phyloP scores from a whole-genome alignment of 2,329 filamentous ascomycete genomes.

The Sclerotinia glacialis region DNA sequence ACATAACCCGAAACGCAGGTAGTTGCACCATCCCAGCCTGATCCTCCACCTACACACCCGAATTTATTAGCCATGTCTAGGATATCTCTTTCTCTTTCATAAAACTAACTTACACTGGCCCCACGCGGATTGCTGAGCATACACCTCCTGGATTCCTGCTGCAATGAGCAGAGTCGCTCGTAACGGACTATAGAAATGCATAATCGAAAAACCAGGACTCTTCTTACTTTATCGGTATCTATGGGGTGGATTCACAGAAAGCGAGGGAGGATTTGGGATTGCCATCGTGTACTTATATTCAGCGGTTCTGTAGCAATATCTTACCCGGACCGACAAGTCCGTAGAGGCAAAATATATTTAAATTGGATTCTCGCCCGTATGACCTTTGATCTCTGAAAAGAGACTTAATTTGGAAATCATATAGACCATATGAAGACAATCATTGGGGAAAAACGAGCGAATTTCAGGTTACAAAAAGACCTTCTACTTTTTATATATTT shows the following conservation, averaged over 20 bases:
- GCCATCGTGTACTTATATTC: neutral
- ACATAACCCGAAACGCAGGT: conserved; percentile 34
- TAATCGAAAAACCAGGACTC: neutral
- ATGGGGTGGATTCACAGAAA: neutral
- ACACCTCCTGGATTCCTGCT: conserved; percentile 17
- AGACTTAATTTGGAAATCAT: neutral
- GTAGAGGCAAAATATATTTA: conserved; percentile 13
- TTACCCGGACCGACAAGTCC: conserved; percentile 11
- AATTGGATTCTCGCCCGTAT: conserved; percentile 1
- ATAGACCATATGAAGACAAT: neutral
- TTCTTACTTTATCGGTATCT: neutral
- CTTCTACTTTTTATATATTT: neutral
- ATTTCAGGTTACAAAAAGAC: accelerated
- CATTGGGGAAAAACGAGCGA: too few relatives aligned
- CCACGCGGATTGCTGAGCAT: conserved; percentile 31
- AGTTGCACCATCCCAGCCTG: conserved; percentile 31
- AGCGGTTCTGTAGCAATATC: conserved; percentile 37
- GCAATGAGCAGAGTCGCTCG: conserved; percentile 9
- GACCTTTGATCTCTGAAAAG: neutral
- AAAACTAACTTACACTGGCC: conserved; percentile 16
- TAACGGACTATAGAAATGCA: neutral
- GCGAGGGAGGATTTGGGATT: neutral
- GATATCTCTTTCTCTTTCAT: neutral
- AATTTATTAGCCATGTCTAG: neutral
- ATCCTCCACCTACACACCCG: conserved; percentile 30